Conservation (phyloP, 306 rosid genomes). For the Gleditsia sinensis region DNA sequence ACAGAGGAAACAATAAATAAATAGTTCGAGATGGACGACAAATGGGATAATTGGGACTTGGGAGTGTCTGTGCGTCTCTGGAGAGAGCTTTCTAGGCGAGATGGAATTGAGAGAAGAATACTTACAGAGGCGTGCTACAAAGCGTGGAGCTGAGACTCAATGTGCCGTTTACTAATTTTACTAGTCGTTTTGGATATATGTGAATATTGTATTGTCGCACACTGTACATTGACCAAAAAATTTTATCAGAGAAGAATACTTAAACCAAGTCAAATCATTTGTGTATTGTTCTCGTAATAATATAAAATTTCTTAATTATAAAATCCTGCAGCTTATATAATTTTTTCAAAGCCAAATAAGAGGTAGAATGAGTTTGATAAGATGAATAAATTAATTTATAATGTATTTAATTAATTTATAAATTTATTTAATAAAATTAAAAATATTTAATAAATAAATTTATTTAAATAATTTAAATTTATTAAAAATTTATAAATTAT, state of each 20-base stretch:
- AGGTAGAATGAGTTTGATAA: too few species aligned
- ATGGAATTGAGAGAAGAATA: neutral
- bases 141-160: neutral
- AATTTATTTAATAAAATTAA: too few species aligned
- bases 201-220: too few species aligned
- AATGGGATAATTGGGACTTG: neutral
- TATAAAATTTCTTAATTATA: too few species aligned
- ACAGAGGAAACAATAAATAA: neutral
- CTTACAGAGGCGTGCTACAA: neutral
- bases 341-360: too few species aligned
- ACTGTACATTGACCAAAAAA: neutral
- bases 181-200: neutral
- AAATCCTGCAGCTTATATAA: too few species aligned
- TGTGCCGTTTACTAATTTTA: neutral
- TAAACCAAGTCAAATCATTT: neutral
- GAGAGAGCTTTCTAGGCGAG: neutral
- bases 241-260: neutral
- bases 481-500: too few species aligned
- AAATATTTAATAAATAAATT: too few species aligned
- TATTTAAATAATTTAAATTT: too few species aligned
- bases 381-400: too few species aligned
- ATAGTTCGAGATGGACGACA: neutral
- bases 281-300: neutral
- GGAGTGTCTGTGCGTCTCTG: neutral
- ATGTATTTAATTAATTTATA: too few species aligned